Percentiles rank a stretch among this genome's conserved stretches.
Conservation (phyloP, 2,329 filamentous ascomycete genomes). For the Hypomyces perniciosus region DNA sequence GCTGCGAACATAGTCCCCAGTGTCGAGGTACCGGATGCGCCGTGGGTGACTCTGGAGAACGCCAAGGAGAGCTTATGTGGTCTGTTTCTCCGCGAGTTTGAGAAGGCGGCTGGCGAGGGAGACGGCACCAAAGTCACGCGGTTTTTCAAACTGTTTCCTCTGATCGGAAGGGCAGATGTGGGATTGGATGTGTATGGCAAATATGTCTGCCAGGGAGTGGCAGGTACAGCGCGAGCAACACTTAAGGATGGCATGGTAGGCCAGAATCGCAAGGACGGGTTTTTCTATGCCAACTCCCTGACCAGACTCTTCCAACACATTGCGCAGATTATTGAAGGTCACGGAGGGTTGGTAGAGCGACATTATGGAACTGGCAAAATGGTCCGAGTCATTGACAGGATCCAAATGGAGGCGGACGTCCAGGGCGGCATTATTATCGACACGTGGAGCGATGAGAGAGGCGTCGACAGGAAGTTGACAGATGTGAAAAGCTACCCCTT, state of each 20-base stretch:
- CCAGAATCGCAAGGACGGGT: constrained; percentile 56
- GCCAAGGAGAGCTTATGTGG: constrained; percentile 86
- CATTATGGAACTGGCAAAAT: constrained; percentile 93
- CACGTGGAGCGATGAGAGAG: constrained; percentile 87
- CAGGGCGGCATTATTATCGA: constrained; percentile 95
- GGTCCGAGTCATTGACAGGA: constrained; percentile 84
- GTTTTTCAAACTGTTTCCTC: constrained; percentile 96
- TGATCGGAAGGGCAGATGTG: constrained; percentile 83
- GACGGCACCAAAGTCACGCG: constrained; percentile 86
- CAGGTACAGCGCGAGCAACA: constrained; percentile 72
- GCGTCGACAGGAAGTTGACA: constrained; percentile 77
- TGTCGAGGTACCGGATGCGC: constrained; percentile 88
- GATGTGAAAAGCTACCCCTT: constrained; percentile 98
- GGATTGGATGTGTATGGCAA: constrained; percentile 91
- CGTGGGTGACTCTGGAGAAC: constrained; percentile 76
- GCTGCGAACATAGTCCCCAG: constrained; percentile 90
- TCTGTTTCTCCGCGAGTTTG: constrained; percentile 89
- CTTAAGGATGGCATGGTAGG: constrained; percentile 60
- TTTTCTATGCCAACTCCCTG: constrained; percentile 87
- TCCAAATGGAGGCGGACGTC: constrained; percentile 92
- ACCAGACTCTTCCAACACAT: constrained; percentile 96
- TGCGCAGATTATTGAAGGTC: constrained; percentile 89
- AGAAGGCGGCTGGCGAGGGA: constrained; percentile 80
- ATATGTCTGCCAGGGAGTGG: constrained; percentile 94
- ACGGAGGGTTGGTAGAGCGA: constrained; percentile 83